These are phyloP conservation scores for Colletotrichum endophyticum DNA, from an alignment of 2,329 filamentous ascomycete species.

Conservation along the genomic window DNA sequence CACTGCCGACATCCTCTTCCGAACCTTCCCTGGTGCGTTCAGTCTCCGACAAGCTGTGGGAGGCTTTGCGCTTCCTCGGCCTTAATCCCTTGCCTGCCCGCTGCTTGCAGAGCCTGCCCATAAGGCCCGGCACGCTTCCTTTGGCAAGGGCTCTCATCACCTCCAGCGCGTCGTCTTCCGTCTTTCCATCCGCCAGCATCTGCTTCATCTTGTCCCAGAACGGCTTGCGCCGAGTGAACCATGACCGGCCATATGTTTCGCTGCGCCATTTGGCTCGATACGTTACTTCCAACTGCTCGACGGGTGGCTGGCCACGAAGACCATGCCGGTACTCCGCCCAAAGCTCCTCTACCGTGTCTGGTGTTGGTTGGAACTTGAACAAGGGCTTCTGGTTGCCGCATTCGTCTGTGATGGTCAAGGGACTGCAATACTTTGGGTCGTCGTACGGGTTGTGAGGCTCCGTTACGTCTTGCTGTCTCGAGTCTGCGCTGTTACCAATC, in stretches of 20 bases:
- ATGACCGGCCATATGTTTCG: constrained; percentile 1
- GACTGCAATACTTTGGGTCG: constrained; percentile 5
- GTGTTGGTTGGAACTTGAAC: constrained; percentile 7
- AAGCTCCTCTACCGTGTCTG: constrained; percentile 10
- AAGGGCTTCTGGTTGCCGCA: constrained; percentile 1
- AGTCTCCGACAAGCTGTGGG: neutral
- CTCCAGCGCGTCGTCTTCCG: constrained; percentile 2
- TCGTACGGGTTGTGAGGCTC: neutral
- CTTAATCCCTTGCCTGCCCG: neutral
- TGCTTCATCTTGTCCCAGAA: constrained; percentile 17
- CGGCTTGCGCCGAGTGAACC: constrained; percentile 17
- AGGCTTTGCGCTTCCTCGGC: neutral
- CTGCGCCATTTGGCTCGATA: constrained; percentile 17
- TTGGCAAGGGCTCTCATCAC: neutral
- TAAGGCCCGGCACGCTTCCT: neutral
- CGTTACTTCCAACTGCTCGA: constrained; percentile 6
- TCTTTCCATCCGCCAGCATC: neutral
- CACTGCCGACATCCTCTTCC: neutral
- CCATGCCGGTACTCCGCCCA: constrained; percentile 21
- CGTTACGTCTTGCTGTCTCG: neutral
- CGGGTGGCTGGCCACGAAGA: neutral
- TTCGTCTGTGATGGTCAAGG: neutral
- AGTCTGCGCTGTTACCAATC: neutral
- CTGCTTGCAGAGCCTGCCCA: neutral
- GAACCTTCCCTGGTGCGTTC: neutral